Base-by-base conservation (phyloP, 23 red algal genomes). In the Cyanidioschyzon merolae region DNA sequence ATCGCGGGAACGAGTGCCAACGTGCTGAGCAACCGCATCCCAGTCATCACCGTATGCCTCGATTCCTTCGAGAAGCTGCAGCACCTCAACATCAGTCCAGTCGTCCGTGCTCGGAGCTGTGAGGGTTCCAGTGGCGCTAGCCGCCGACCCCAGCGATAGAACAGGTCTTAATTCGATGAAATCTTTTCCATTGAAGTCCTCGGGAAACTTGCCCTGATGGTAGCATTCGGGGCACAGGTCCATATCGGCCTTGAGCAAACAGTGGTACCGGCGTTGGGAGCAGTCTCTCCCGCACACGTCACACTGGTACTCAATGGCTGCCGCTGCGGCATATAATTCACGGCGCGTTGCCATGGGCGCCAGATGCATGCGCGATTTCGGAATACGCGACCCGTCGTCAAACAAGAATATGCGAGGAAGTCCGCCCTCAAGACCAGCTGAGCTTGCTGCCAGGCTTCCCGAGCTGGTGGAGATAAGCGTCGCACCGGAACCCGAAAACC, bases 21-120 rank as follows among this genome's bases (percentile, higher is more conserved):
- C 92, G 75, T 96, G 92, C 63, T 90, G 83, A 24, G 92, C 92
- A 7, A 96, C 92, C 27, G 79, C 68, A 45, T 96, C 89, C 92
- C 92, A 96, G 37, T 90, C 77, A 58, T 96, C 92, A 39, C 88
- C 82, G 68, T 88, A 90, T 81, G 84, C 76, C 76, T 96, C 92
- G 77, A 96, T 39, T 1, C 76, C 92, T 76, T 96, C 92, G 26
- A 96, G 74, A 51, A 96, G 57, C 37, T 90, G 76, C 50, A 96
- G 68, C 30, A 85, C 84, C 59, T 96, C 92, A 16, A 82, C 39
- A 57, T 96, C 92, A 24, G 87, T 89, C 92, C 92, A 96, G 25
- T 79, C 90, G 36, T 84, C 85, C 34, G 86, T 76, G n/a, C 75
- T 77, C 38, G 80, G 39, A 50, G 80, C 89, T 27, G 50, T 90